Evolutionary conservation across 352 stramenopile species (phyloP).

Genomic region (Phytophthora tubulina): DNA sequence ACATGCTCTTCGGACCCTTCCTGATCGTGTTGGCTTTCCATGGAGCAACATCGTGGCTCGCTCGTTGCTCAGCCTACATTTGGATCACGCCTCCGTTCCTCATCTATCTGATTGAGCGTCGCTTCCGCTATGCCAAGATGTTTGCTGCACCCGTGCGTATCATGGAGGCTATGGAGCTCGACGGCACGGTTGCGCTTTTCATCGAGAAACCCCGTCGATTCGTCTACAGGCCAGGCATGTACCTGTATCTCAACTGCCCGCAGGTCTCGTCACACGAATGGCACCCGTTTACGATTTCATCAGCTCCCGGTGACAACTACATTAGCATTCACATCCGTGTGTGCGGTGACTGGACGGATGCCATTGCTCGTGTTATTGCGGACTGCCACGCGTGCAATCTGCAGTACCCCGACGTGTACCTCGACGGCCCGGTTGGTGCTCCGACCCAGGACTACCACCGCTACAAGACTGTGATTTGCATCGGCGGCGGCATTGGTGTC

Average conservation of each 20-base stretch:
- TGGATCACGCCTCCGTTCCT: constrained; percentile 66
- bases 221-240: constrained; percentile 76
- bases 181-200: constrained; percentile 65
- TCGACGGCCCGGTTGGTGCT: constrained; percentile 77
- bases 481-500: constrained; percentile 78
- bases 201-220: constrained; percentile 73
- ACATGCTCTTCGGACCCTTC: constrained; percentile 78
- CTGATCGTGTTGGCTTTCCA: constrained; percentile 72
- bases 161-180: constrained; percentile 57
- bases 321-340: constrained; percentile 78
- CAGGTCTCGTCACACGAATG: constrained; percentile 80
- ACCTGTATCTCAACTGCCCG: constrained; percentile 87
- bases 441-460: constrained; percentile 74
- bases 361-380: constrained; percentile 59
- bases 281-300: constrained; percentile 93
- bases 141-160: constrained; percentile 63
- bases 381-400: constrained; percentile 66
- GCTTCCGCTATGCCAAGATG: constrained; percentile 71
- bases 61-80: constrained; percentile 55
- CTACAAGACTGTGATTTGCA: constrained; percentile 73
- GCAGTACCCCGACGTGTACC: constrained; percentile 68
- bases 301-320: constrained; percentile 78
- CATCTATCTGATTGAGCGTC: constrained; percentile 71
- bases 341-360: constrained; percentile 72
- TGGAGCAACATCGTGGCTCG: constrained; percentile 62